Evolutionary conservation across 768 basidiomycete genomes (phyloP), one percentile per base, ranked within the genome.

Genomic region (Amanita inopinata): DNA sequence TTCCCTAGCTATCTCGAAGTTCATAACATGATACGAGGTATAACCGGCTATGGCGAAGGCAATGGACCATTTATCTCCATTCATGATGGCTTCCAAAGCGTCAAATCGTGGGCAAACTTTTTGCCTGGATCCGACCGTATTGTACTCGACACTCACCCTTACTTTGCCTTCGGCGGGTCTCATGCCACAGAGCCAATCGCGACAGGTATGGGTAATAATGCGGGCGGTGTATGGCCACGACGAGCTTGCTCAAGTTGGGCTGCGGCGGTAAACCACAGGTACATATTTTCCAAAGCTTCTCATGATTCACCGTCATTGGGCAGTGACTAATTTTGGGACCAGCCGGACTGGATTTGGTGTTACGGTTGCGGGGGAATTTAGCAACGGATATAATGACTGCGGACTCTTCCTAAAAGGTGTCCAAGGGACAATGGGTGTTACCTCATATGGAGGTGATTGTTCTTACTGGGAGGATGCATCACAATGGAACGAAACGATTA

Each of bases 341-440:
- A 72, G 69, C 46, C 56, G 65, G 50, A 45, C 49, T 33, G 45
- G 49, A 32, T 86, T 87, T 51, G 89, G 89, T 8, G 60, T 90
- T 35, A 77, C 77, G 9, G 54, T 80, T 18, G 77, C 78, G 1
- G 89, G 85, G 33, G 90, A 93, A 61, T 90, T 81, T 60, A 76
- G 80, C 42, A 67, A 68, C 2, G 80, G 75, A 5, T 68, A 66
- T 51, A 86, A 81, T 53, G 66, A 75, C 40, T 86, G 84, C 52
- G 83, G 57, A 2, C 50, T 62, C 14, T 61, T 57, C 46, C 40
- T 63, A 18, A 45, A 40, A 1, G 59, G 58, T 12, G 53, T 56
- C 18, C 49, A 41, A 23, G 19, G 18, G 14, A 17, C 30, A 12
- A 40, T 31, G 39, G 45, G 22, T 55, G 24, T 12, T 2, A 61